Percentiles rank a stretch among this genome's conserved stretches.
Conservation (phyloP, 192 early-diverging fungal species). For the Linnemannia exigua region DNA sequence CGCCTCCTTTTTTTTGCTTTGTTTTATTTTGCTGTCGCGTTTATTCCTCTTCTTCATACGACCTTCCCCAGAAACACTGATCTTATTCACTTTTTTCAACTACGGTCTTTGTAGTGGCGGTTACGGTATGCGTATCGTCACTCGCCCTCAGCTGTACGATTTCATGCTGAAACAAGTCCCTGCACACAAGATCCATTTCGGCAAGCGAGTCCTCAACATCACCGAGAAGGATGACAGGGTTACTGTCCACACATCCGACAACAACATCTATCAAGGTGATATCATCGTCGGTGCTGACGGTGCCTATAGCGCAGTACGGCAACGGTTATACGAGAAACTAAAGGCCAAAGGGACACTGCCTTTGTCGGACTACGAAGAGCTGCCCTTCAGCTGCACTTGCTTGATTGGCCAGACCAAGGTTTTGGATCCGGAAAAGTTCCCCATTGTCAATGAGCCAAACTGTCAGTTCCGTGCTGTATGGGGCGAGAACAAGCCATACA, state of each 20-base stretch:
- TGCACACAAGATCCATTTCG: constrained; percentile 13
- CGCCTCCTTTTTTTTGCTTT: no score
- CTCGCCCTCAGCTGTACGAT: constrained; percentile 15
- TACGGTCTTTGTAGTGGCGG: constrained; percentile 19
- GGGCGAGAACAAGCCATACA: constrained; percentile 15
- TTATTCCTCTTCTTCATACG: no score
- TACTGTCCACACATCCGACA: constrained; percentile 19
- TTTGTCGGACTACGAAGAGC: neutral
- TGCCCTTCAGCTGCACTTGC: constrained; percentile 11
- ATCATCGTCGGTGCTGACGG: constrained; percentile 55
- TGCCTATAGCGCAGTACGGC: constrained; percentile 28
- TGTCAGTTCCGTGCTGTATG: neutral
- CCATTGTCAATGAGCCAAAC: neutral
- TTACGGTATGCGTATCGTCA: neutral
- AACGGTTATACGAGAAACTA: constrained; percentile 7
- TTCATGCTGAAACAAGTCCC: neutral
- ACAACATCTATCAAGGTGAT: constrained; percentile 11
- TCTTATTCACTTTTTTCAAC: no score
- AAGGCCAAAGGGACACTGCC: neutral
- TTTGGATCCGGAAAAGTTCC: constrained; percentile 16
- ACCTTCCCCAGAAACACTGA: no score
- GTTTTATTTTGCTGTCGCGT: no score
- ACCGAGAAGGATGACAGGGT: constrained; percentile 20
- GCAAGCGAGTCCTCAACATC: constrained; percentile 19
- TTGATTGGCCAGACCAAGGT: constrained; percentile 21